Conservation (phyloP, 139 green algal genomes). For the Chlorella sp. region DNA sequence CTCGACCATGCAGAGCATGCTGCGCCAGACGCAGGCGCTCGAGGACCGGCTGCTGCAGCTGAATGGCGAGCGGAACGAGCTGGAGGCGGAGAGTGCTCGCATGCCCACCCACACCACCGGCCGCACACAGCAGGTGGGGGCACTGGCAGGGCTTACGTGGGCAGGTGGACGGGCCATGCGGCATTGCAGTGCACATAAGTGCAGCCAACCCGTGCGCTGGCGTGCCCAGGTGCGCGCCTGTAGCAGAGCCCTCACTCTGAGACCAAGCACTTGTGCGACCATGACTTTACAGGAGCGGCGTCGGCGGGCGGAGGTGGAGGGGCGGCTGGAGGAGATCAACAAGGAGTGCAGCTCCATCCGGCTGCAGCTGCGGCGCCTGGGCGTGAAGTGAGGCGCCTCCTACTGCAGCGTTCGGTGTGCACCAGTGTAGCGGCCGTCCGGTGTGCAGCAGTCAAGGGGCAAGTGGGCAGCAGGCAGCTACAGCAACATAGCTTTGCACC, state of each 20-base stretch:
- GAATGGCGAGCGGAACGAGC: constrained; percentile 59
- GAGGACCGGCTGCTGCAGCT: constrained; percentile 67
- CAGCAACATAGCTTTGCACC: no score
- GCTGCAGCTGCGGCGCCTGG: constrained; percentile 64
- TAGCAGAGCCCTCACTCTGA: no score
- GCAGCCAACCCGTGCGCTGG: no score
- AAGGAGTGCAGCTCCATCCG: constrained; percentile 50
- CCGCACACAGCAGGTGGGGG: constrained; percentile 39
- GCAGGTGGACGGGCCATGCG: no score
- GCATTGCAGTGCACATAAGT: no score
- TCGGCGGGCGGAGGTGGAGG: constrained; percentile 66
- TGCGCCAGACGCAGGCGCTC: constrained; percentile 50
- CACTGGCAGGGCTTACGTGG: neutral
- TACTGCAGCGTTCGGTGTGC: no score
- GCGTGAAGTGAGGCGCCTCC: constrained; percentile 28
- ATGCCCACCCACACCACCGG: constrained; percentile 62
- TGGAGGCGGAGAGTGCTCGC: constrained; percentile 62
- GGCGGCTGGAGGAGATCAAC: constrained; percentile 55
- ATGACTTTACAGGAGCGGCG: constrained; percentile 55
- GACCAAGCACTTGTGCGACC: no score
- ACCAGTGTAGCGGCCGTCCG: no score
- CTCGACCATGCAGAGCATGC: constrained; percentile 42
- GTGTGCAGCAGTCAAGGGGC: no score
- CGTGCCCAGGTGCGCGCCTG: no score
- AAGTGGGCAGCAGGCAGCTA: no score